Conservation (phyloP, 306 rosid species). For the Fragaria iinumae region DNA sequence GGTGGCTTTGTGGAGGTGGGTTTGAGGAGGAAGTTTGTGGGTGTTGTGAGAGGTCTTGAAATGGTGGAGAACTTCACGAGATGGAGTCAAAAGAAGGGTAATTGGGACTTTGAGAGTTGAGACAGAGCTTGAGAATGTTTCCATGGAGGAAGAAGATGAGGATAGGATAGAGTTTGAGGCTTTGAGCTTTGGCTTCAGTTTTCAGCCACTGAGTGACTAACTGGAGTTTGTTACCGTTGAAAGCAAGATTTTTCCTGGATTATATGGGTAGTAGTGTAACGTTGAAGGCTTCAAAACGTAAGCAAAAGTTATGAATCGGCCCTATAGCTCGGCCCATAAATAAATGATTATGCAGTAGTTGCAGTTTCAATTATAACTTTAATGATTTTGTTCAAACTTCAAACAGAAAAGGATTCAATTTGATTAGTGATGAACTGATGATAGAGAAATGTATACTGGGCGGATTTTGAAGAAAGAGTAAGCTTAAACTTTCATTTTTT, state of each 20-base stretch:
- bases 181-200: neutral
- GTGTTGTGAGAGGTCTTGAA: conserved; percentile 36
- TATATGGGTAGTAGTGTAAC: neutral
- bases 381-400: neutral
- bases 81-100: conserved; percentile 25
- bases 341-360: neutral
- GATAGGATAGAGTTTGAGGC: neutral
- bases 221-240: neutral
- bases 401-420: neutral
- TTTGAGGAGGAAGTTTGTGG: conserved; percentile 27
- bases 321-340: neutral
- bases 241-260: neutral
- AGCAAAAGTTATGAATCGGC: neutral
- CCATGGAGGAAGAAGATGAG: conserved; percentile 47
- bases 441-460: neutral
- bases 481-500: neutral
- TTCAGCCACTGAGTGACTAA: conserved; percentile 3
- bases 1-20: conserved; percentile 37
- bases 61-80: conserved; percentile 40
- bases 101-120: conserved; percentile 50
- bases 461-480: neutral
- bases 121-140: conserved; percentile 60
- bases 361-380: neutral
- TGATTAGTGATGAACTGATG: neutral
- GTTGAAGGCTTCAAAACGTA: neutral